Evolutionary conservation across 2,329 filamentous ascomycete genomes (phyloP).

Genomic region (Penicillium sp.): DNA sequence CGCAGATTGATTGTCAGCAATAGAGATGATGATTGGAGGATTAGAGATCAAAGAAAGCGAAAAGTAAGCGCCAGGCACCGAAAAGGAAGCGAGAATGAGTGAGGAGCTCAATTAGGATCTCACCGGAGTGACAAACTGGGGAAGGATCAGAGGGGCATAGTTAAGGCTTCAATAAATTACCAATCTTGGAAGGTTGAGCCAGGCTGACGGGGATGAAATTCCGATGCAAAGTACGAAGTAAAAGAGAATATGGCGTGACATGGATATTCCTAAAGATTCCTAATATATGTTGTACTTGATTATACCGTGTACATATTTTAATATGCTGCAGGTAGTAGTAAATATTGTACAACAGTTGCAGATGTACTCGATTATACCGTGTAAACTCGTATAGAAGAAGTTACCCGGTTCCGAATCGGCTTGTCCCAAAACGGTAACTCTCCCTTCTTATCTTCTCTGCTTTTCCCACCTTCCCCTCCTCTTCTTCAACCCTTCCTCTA

Average conservation of each 20-base stretch:
- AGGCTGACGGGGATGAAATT: not conserved
- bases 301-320: slow-evolving; percentile 2
- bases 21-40: not conserved
- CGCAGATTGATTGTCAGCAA: not conserved
- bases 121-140: slow-evolving; percentile 27
- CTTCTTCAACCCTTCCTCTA: not conserved
- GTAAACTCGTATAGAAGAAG: not conserved
- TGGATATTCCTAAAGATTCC: too few species aligned
- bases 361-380: too few species aligned
- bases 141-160: slow-evolving; percentile 20
- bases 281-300: not conserved
- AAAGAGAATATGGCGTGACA: not conserved
- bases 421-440: slow-evolving; percentile 17
- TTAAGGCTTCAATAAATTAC: not conserved
- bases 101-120: slow-evolving; percentile 3
- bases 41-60: not conserved
- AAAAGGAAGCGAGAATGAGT: not conserved
- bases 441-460: slow-evolving; percentile 17
- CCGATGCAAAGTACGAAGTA: not conserved
- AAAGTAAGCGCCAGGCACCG: not conserved
- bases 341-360: too few species aligned
- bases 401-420: slow-evolving; percentile 15
- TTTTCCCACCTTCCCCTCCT: slow-evolving; percentile 5
- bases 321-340: too few species aligned
- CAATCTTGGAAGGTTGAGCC: not conserved